These are phyloP conservation scores for Ophiostoma sp. DNA, from an alignment of 2,329 filamentous ascomycete genomes.

Conservation along the genomic window DNA sequence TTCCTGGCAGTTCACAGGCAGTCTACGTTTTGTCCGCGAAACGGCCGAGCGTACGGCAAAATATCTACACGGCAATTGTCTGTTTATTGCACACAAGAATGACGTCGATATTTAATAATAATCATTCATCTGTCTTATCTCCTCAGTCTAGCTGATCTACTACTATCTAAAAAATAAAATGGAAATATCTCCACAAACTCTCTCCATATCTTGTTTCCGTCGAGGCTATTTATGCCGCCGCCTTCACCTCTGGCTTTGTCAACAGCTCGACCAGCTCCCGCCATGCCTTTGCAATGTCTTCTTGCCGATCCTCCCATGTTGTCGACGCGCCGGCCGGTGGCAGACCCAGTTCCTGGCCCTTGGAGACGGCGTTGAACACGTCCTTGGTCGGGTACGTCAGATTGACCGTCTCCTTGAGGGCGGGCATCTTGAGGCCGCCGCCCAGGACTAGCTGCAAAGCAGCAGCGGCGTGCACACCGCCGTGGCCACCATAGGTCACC, in stretches of 20 bases:
- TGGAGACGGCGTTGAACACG: constrained; percentile 20
- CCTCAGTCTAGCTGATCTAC: neutral
- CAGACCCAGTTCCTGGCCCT: constrained; percentile 30
- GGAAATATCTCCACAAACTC: neutral
- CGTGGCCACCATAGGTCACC: constrained; percentile 49
- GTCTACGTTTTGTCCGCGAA: neutral
- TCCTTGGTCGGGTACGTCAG: constrained; percentile 32
- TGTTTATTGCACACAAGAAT: too few species aligned
- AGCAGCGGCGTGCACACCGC: constrained; percentile 36
- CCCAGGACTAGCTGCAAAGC: constrained; percentile 33
- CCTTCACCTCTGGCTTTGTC: neutral
- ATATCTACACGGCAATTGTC: too few species aligned
- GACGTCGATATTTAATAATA: neutral
- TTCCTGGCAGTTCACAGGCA: neutral
- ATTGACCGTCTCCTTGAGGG: constrained; percentile 32
- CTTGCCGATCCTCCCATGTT: constrained; percentile 28
- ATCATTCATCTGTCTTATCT: neutral
- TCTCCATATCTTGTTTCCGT: too few species aligned
- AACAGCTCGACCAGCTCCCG: constrained; percentile 28
- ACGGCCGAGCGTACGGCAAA: neutral
- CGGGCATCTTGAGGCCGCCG: constrained; percentile 31
- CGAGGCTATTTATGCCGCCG: neutral
- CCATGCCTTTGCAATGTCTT: constrained; percentile 31
- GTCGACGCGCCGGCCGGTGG: neutral
- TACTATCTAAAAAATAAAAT: neutral